phyloP scores from a whole-genome alignment of 768 basidiomycete genomes.

The Rubroboletus pulcherrimus region DNA sequence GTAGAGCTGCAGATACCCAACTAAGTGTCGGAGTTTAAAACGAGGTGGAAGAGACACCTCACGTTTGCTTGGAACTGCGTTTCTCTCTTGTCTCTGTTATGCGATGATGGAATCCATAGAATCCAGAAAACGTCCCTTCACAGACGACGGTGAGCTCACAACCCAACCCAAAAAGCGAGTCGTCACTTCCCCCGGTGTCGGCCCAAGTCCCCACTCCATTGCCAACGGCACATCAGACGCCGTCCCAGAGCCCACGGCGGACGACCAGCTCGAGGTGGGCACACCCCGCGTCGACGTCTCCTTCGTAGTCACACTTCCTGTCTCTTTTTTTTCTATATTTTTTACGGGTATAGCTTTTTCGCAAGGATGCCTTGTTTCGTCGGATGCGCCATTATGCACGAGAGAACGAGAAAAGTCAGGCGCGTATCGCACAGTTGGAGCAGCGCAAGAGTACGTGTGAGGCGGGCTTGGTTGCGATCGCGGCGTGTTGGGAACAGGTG shows the following conservation, averaged over 20 bases:
- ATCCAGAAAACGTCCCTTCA: constrained; percentile 57
- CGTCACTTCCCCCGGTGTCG: constrained; percentile 38
- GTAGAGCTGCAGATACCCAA: not conserved
- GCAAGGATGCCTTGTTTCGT: constrained; percentile 83
- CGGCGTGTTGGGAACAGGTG: constrained; percentile 81
- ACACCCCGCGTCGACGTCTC: constrained; percentile 19
- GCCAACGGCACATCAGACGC: constrained; percentile 38
- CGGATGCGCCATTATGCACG: constrained; percentile 81
- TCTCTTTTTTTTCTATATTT: not conserved
- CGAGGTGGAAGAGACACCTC: constrained; percentile 6
- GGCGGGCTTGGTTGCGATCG: constrained; percentile 67
- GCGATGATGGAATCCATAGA: constrained; percentile 55
- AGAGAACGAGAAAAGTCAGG: constrained; percentile 62
- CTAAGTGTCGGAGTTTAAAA: constrained; percentile 30
- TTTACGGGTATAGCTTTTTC: constrained; percentile 54
- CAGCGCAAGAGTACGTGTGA: constrained; percentile 63
- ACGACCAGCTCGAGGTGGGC: constrained; percentile 64
- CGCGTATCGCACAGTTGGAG: constrained; percentile 62
- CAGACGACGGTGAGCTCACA: constrained; percentile 46
- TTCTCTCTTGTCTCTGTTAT: constrained; percentile 14
- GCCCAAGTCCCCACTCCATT: constrained; percentile 43
- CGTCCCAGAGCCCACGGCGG: constrained; percentile 44
- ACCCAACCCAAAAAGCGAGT: constrained; percentile 54
- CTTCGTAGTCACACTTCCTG: constrained; percentile 22
- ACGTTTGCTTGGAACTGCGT: constrained; percentile 6